Percentiles rank a stretch among this genome's conserved stretches.
These are phyloP conservation scores for Pedinophyceae sp. DNA, from an alignment of 139 green algal species.

Conservation along the genomic window DNA sequence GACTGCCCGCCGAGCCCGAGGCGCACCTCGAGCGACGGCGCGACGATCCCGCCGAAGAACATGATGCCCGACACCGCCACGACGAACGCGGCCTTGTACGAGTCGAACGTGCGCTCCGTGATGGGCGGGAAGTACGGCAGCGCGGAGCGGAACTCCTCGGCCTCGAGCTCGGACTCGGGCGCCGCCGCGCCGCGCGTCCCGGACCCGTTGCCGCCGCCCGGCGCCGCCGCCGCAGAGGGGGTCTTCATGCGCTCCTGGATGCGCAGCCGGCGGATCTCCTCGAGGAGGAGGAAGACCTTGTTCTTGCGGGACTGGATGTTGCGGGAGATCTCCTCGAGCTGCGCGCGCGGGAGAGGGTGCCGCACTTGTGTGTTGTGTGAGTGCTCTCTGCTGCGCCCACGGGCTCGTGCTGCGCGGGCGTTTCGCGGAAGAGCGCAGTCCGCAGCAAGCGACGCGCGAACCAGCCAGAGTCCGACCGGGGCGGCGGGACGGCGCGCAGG, in stretches of 20 bases:
- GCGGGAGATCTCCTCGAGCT: conserved; percentile 54
- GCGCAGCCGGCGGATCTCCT: conserved; percentile 83
- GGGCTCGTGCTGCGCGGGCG: background rate
- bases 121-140: conserved; percentile 81
- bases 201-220: background rate
- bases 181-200: too few relatives aligned
- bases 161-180: conserved; percentile 27
- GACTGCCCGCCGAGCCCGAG: conserved; percentile 71
- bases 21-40: conserved; percentile 76
- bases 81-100: conserved; percentile 60
- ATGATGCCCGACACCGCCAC: conserved; percentile 60
- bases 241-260: conserved; percentile 83
- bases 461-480: background rate
- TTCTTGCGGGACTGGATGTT: conserved; percentile 65
- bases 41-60: conserved; percentile 78
- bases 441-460: background rate
- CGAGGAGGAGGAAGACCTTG: conserved; percentile 91
- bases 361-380: conserved; percentile 10
- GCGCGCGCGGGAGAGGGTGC: conserved; percentile 67
- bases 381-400: background rate
- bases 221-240: background rate
- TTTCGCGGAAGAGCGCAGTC: background rate
- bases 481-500: background rate
- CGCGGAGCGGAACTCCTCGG: conserved; percentile 47
- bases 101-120: conserved; percentile 55